Percentiles rank a stretch among this genome's conserved stretches.
phyloP scores from a whole-genome alignment of 2,329 filamentous ascomycete genomes.

The Penicillium sumatraense region DNA sequence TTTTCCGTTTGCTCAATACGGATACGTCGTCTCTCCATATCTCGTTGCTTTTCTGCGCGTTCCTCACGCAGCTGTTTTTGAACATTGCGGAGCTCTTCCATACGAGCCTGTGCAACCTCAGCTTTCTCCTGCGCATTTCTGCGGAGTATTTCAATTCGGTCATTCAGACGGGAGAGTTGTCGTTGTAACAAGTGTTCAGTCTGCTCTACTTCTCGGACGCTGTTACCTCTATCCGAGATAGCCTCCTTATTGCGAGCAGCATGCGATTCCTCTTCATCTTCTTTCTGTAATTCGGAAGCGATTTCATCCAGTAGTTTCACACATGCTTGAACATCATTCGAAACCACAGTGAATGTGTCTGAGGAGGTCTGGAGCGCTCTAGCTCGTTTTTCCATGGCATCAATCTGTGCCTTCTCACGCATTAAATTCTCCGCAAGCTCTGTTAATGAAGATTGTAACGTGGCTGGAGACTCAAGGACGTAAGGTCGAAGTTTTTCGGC shows the following conservation, averaged over 20 bases:
- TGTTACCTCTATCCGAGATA: constrained; percentile 84
- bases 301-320: constrained; percentile 91
- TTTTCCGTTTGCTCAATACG: constrained; percentile 98
- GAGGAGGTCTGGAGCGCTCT: constrained; percentile 88
- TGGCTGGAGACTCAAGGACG: constrained; percentile 83
- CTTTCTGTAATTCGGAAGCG: constrained; percentile 78
- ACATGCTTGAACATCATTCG: constrained; percentile 82
- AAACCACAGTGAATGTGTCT: constrained; percentile 84
- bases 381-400: constrained; percentile 82
- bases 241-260: constrained; percentile 84
- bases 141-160: constrained; percentile 82
- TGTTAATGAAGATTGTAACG: constrained; percentile 78
- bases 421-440: constrained; percentile 80
- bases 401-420: constrained; percentile 81
- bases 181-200: constrained; percentile 82
- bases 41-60: constrained; percentile 80
- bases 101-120: constrained; percentile 78
- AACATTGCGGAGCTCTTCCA: constrained; percentile 83
- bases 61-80: constrained; percentile 85
- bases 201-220: constrained; percentile 87
- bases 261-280: constrained; percentile 85
- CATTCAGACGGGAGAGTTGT: constrained; percentile 82
- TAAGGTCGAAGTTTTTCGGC: constrained; percentile 90
- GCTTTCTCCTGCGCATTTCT: constrained; percentile 82
- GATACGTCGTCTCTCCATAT: constrained; percentile 91